Percentiles rank a stretch among this genome's conserved stretches.
Conservation (phyloP, 768 basidiomycete genomes). For the Lyophyllum shimeji region DNA sequence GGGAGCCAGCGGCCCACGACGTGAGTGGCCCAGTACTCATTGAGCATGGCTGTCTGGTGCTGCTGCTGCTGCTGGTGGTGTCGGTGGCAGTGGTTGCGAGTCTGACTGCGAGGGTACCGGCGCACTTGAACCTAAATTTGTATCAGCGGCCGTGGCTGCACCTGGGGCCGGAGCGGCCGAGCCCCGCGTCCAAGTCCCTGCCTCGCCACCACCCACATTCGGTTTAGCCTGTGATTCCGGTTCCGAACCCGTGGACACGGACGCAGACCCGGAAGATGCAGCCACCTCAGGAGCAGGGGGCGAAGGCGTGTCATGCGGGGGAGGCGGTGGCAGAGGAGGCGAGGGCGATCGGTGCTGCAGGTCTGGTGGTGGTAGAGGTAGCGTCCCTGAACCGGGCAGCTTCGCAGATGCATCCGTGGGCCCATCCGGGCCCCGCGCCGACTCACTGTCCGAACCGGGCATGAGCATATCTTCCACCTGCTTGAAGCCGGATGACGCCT, state of each 20-base stretch:
- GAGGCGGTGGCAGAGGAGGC: slow-evolving; percentile 4
- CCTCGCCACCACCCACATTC: slow-evolving; percentile 1
- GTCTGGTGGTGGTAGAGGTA: not conserved
- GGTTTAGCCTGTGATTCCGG: not conserved
- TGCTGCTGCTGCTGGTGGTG: too few species aligned
- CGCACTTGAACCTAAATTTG: slow-evolving; percentile 1
- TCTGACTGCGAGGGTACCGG: slow-evolving; percentile 7
- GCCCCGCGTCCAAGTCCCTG: slow-evolving; percentile 8
- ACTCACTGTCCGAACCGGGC: slow-evolving; percentile 16
- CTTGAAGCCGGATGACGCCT: slow-evolving; percentile 19
- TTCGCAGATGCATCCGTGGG: slow-evolving; percentile 6
- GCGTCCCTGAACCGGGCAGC: slow-evolving; percentile 1
- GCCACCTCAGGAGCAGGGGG: slow-evolving; percentile 6
- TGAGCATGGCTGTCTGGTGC: not conserved
- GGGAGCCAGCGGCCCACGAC: not conserved
- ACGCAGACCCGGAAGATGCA: not conserved
- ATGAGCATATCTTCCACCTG: slow-evolving; percentile 17
- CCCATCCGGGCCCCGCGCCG: slow-evolving; percentile 14
- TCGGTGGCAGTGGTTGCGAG: not conserved
- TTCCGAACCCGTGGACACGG: not conserved
- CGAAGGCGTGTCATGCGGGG: slow-evolving; percentile 9
- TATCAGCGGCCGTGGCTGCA: not conserved
- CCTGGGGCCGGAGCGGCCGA: slow-evolving; percentile 5
- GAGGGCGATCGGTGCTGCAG: slow-evolving; percentile 2
- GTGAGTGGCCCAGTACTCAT: not conserved